A percentile compares a stretch with the other conserved stretches of the same genome.
phyloP scores from a whole-genome alignment of 441 rosid genomes.

The Melastoma candidum region DNA sequence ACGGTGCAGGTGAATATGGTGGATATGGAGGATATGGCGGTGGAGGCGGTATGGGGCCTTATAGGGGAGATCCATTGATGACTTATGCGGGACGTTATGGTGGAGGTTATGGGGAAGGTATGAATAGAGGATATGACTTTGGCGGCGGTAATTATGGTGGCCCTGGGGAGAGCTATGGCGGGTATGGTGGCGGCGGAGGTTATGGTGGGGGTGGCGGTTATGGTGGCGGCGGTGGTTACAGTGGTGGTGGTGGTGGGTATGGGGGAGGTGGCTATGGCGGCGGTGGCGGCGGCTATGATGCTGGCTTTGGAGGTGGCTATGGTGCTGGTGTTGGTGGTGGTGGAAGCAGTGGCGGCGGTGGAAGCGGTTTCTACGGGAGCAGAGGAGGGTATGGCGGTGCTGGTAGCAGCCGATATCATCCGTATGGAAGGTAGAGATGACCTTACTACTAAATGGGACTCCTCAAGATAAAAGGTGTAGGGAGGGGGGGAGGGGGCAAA shows the following conservation, averaged over 20 bases:
- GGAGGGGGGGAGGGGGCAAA: not conserved
- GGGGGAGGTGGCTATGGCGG: slow-evolving; percentile 46
- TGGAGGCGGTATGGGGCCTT: slow-evolving; percentile 36
- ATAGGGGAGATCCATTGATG: slow-evolving; percentile 67
- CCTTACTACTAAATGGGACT: not conserved
- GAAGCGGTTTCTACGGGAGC: slow-evolving; percentile 12
- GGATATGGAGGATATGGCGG: slow-evolving; percentile 62
- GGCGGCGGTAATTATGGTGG: slow-evolving; percentile 41
- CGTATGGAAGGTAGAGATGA: slow-evolving; percentile 64
- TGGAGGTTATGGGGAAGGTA: slow-evolving; percentile 22
- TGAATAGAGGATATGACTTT: slow-evolving; percentile 64
- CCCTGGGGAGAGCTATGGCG: slow-evolving; percentile 34
- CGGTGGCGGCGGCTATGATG: slow-evolving; percentile 43
- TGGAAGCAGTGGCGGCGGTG: slow-evolving; percentile 13
- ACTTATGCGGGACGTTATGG: slow-evolving; percentile 83
- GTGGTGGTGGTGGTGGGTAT: slow-evolving; percentile 45
- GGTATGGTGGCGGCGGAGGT: slow-evolving; percentile 33
- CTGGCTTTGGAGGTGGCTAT: slow-evolving; percentile 38
- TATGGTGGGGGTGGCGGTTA: slow-evolving; percentile 4
- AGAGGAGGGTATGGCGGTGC: slow-evolving; percentile 45
- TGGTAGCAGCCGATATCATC: slow-evolving; percentile 75
- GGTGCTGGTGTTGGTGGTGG: slow-evolving; percentile 34
- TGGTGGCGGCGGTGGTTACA: slow-evolving; percentile 30
- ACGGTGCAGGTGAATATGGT: slow-evolving; percentile 44
- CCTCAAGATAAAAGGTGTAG: slow-evolving; percentile 3